Conservation (phyloP, 208 protist genomes). For the Porcisia hertigi region DNA sequence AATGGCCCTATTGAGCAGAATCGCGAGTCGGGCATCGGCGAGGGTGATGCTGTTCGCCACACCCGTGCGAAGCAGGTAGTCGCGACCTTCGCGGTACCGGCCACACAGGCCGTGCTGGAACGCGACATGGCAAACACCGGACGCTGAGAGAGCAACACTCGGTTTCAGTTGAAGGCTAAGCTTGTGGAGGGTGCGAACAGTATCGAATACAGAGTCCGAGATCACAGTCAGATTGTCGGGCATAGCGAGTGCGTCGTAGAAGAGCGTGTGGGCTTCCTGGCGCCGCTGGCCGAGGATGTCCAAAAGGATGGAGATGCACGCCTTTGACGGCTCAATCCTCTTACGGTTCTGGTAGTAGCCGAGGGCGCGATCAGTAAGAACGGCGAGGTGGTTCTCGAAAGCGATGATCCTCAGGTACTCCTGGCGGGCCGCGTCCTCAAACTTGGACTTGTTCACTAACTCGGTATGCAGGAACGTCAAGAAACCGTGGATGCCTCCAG, state of each 20-base stretch:
- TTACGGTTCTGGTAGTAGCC: constrained; percentile 60
- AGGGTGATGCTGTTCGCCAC: constrained; percentile 37
- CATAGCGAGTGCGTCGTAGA: constrained; percentile 43
- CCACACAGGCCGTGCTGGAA: constrained; percentile 83
- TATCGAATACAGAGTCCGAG: constrained; percentile 55
- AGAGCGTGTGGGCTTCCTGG: constrained; percentile 69
- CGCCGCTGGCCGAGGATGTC: constrained; percentile 66
- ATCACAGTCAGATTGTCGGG: constrained; percentile 41
- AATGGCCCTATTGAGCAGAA: constrained; percentile 81
- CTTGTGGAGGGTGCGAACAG: constrained; percentile 54
- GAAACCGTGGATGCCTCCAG: constrained; percentile 50
- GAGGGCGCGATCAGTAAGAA: constrained; percentile 56
- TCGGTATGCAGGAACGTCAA: constrained; percentile 54
- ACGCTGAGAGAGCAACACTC: constrained; percentile 19
- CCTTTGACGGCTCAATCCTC: constrained; percentile 24
- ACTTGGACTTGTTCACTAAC: constrained; percentile 60
- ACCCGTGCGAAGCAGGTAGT: constrained; percentile 71
- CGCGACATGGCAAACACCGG: constrained; percentile 55
- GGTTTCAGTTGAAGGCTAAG: constrained; percentile 38
- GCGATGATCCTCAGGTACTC: constrained; percentile 64
- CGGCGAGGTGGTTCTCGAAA: constrained; percentile 72
- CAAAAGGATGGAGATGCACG: constrained; percentile 66
- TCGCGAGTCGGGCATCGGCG: constrained; percentile 36
- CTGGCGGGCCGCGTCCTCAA: constrained; percentile 34
- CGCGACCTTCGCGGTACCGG: constrained; percentile 71